These are phyloP conservation scores for Phytophthora rubi DNA, from an alignment of 352 stramenopile genomes.

Conservation along the genomic window DNA sequence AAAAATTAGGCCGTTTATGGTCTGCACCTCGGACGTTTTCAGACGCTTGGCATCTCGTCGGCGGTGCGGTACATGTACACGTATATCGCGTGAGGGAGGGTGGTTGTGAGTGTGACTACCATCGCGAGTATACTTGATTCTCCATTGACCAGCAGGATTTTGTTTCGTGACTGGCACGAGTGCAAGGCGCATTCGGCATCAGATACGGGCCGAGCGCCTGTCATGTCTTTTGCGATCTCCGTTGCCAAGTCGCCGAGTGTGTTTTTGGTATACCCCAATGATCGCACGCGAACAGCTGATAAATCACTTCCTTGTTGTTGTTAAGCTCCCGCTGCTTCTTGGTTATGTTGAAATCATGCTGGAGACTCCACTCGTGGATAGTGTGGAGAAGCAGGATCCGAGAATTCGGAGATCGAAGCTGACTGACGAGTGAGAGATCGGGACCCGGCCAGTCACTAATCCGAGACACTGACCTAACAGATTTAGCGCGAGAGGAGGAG, in stretches of 20 bases:
- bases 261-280: background rate
- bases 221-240: background rate
- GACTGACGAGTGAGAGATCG: too few relatives aligned
- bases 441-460: too few relatives aligned
- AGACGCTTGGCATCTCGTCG: background rate
- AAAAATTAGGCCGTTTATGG: background rate
- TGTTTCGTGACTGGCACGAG: background rate
- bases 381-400: too few relatives aligned
- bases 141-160: background rate
- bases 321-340: background rate
- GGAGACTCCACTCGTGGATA: background rate
- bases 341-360: background rate
- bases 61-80: background rate
- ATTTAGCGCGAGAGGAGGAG: too few relatives aligned
- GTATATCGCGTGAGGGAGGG: background rate
- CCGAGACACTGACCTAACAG: too few relatives aligned
- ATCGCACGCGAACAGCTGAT: background rate
- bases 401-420: too few relatives aligned
- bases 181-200: background rate
- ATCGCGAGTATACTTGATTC: background rate
- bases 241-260: background rate
- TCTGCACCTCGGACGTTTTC: background rate
- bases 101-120: background rate
- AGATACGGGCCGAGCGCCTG: background rate
- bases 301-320: background rate